Base-by-base conservation (phyloP, 371 early-diverging fungal species). In the Mucor racemosus region DNA sequence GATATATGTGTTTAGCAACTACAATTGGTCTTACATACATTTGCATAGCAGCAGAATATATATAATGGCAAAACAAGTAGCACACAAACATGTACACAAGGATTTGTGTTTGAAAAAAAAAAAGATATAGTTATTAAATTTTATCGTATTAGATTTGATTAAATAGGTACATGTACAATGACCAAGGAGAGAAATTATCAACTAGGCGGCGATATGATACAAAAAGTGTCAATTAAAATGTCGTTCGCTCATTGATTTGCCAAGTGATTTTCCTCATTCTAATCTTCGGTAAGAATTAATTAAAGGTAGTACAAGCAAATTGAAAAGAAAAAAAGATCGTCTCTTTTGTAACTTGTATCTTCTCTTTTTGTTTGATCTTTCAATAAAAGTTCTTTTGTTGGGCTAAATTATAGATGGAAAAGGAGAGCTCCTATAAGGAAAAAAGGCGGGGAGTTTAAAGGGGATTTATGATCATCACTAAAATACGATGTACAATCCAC, bases 371-470 rank as follows among this genome's bases (percentile, higher is more conserved):
- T 19, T 26, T 26, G 50, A 50, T 50, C 50, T 50, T 9, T 21
- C 11, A 21, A 11, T 21, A 19, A 46, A 21, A 11, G 21, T 50
- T 50, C 13, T 50, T 21, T 21, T 50, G 19, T 50, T 50, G 50
- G 4, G 50, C 4, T 50, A 9, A 26, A 19, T 5, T 38, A 38
- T 7, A 50, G 13, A 50, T 13, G 50, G 11, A 21, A 46, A 26
- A 50, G 50, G 50, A 50, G 50, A 50, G 1, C 26, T 44, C 5
- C n/a, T 7, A 17, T 5, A 26, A 21, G 2, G 50, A 50, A 26
- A 38, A 50, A 50, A 50, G 50, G 50, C 50, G 19, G 50, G 50
- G 50, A 50, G 26, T 9, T 50, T 50, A 50, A 26, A 26, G 48
- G 50, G 50, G 50, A 50, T 50, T 50, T 7, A 50, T 50, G 50